phyloP scores from a whole-genome alignment of 2,329 filamentous ascomycete species.

The Cladophialophora exuberans region DNA sequence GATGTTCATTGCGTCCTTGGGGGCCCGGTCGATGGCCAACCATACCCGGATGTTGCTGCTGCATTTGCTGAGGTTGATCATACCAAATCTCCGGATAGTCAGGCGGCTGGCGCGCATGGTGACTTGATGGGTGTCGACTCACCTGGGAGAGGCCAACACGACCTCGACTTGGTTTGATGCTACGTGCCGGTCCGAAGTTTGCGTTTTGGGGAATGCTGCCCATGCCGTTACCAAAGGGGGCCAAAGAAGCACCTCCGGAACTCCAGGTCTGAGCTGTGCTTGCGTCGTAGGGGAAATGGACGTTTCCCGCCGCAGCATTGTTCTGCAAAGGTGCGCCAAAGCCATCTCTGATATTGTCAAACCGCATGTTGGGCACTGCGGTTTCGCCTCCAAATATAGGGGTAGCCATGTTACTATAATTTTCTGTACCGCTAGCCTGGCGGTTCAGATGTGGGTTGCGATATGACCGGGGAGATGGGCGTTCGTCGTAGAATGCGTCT shows the following conservation, averaged over 20 bases:
- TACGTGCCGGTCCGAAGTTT: constrained; percentile 53
- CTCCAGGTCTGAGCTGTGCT: constrained; percentile 77
- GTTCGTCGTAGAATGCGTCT: constrained; percentile 77
- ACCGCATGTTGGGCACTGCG: constrained; percentile 54
- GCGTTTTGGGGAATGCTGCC: constrained; percentile 37
- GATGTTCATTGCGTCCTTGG: constrained; percentile 46
- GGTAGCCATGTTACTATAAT: constrained; percentile 66
- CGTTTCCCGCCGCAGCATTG: constrained; percentile 58
- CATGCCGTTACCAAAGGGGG: constrained; percentile 57
- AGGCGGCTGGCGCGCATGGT: constrained; percentile 17
- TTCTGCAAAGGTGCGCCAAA: constrained; percentile 40
- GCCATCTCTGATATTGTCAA: constrained; percentile 60
- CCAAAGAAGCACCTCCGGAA: constrained; percentile 70
- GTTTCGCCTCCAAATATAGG: constrained; percentile 74
- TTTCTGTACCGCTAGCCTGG: constrained; percentile 67
- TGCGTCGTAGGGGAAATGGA: constrained; percentile 69
- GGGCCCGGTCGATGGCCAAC: constrained; percentile 45
- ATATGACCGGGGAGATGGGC: constrained; percentile 74
- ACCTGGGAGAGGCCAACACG: constrained; percentile 72
- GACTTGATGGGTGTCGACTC: constrained; percentile 45
- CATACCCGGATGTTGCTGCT: constrained; percentile 48
- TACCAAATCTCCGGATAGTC: constrained; percentile 61
- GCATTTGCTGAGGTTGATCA: constrained; percentile 51
- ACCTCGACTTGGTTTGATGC: constrained; percentile 60
- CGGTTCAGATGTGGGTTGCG: constrained; percentile 69